Conservation (phyloP, 164 flowering plant genomes). For the Tetrastigma voinierianum region DNA sequence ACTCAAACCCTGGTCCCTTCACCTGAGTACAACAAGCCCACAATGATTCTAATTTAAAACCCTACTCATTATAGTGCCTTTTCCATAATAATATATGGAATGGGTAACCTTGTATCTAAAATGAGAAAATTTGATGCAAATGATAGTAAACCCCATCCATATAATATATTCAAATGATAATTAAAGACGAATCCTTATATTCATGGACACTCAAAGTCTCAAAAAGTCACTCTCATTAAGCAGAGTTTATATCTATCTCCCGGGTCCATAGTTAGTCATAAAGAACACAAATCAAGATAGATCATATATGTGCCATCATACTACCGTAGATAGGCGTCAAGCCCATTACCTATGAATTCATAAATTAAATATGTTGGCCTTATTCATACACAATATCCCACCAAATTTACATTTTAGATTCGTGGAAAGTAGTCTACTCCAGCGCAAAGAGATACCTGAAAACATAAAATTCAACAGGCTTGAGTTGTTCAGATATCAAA, state of each 20-base stretch:
- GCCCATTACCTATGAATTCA: conserved; percentile 96
- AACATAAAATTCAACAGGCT: conserved; percentile 6
- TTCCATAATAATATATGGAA: neutral
- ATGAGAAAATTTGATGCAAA: too few species aligned
- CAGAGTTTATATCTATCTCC: neutral
- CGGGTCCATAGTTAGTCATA: neutral
- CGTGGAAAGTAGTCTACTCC: conserved; percentile 88
- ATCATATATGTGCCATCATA: conserved; percentile 3
- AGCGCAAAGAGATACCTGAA: conserved; percentile 82
- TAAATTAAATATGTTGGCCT: conserved; percentile 81
- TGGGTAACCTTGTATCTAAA: neutral
- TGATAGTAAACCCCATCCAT: too few species aligned
- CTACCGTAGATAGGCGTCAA: conserved; percentile 74
- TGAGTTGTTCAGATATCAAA: too few species aligned
- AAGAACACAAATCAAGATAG: neutral
- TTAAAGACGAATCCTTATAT: too few species aligned
- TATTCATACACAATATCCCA: conserved; percentile 97
- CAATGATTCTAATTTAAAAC: neutral
- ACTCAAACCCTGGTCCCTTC: conserved; percentile 49
- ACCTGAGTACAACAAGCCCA: conserved; percentile 37
- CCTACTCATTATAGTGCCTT: neutral
- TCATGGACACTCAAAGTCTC: too few species aligned
- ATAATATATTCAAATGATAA: too few species aligned
- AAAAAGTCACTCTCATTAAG: too few species aligned
- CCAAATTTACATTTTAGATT: conserved; percentile 95